Evolutionary conservation across 805 yeast genomes (phyloP).

Genomic region (Candida palmyrensis): DNA sequence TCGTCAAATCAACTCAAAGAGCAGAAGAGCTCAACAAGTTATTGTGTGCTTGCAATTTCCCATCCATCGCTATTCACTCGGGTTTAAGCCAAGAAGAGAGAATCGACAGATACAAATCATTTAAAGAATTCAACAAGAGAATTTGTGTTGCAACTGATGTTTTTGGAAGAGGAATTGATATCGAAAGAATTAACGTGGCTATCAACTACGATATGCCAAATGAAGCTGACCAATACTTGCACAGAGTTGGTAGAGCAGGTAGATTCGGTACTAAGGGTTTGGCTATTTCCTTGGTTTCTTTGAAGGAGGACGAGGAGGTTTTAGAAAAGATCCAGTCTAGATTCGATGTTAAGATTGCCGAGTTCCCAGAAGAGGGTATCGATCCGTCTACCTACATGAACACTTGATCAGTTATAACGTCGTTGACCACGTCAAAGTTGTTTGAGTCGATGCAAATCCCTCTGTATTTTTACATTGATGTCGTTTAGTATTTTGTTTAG

Average conservation of each 20-base stretch:
- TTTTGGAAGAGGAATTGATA: slow-evolving; percentile 99
- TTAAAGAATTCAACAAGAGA: slow-evolving; percentile 97
- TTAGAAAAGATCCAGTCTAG: slow-evolving; percentile 92
- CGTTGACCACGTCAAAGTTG: too few species aligned
- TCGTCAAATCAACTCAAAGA: slow-evolving; percentile 86
- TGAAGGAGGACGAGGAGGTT: slow-evolving; percentile 84
- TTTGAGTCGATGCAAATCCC: too few species aligned
- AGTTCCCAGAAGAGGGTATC: slow-evolving; percentile 96
- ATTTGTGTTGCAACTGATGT: slow-evolving; percentile 98
- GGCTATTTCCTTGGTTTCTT: slow-evolving; percentile 84
- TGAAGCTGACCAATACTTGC: slow-evolving; percentile 97
- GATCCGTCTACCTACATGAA: slow-evolving; percentile 98
- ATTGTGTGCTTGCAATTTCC: slow-evolving; percentile 90
- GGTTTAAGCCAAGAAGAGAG: slow-evolving; percentile 97
- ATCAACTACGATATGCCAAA: slow-evolving; percentile 94
- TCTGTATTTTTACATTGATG: too few species aligned
- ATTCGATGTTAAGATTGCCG: slow-evolving; percentile 92
- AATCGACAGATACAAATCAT: slow-evolving; percentile 91
- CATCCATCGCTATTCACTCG: slow-evolving; percentile 94
- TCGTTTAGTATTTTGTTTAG: too few species aligned
- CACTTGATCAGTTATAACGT: slow-evolving; percentile 48
- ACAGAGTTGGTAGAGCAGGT: slow-evolving; percentile 99
- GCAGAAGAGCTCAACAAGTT: slow-evolving; percentile 88
- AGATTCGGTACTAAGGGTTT: slow-evolving; percentile 99
- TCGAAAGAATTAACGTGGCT: slow-evolving; percentile 96